These are phyloP conservation scores for Sutorius eximius DNA, from an alignment of 1,284 basidiomycete genomes.

Conservation along the genomic window DNA sequence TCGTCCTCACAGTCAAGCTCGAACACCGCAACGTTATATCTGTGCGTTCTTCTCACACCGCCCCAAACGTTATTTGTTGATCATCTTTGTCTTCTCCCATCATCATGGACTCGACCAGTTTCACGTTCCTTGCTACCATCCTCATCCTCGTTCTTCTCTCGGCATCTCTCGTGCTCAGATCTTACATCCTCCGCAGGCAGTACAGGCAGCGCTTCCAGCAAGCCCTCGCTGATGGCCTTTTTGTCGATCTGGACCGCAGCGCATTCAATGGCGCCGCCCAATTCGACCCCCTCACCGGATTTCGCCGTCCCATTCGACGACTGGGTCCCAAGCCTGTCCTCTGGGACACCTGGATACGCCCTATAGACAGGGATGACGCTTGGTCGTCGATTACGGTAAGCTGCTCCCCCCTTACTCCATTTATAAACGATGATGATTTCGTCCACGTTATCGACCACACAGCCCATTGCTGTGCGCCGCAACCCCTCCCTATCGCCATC, in stretches of 20 bases:
- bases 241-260: constrained; percentile 32
- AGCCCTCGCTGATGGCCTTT: constrained; percentile 48
- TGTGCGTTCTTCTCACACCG: constrained; percentile 31
- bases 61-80: constrained; percentile 8
- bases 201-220: constrained; percentile 51
- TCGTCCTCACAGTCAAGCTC: constrained; percentile 9
- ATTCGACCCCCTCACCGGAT: constrained; percentile 1
- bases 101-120: constrained; percentile 40
- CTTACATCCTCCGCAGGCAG: constrained; percentile 59
- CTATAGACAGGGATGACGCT: background rate
- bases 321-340: constrained; percentile 19
- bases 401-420: background rate
- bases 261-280: background rate
- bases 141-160: constrained; percentile 65
- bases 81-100: constrained; percentile 7
- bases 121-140: constrained; percentile 70
- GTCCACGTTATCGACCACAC: background rate
- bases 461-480: constrained; percentile 22
- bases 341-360: constrained; percentile 18
- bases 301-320: constrained; percentile 6
- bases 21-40: constrained; percentile 37
- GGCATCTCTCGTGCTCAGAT: constrained; percentile 60
- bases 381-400: constrained; percentile 23
- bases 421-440: background rate
- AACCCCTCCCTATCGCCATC: background rate